A percentile compares a stretch with the other conserved stretches of the same genome.
Evolutionary conservation across 495 filamentous ascomycete species (phyloP).

Genomic region (Talaromyces trachyspermus): DNA sequence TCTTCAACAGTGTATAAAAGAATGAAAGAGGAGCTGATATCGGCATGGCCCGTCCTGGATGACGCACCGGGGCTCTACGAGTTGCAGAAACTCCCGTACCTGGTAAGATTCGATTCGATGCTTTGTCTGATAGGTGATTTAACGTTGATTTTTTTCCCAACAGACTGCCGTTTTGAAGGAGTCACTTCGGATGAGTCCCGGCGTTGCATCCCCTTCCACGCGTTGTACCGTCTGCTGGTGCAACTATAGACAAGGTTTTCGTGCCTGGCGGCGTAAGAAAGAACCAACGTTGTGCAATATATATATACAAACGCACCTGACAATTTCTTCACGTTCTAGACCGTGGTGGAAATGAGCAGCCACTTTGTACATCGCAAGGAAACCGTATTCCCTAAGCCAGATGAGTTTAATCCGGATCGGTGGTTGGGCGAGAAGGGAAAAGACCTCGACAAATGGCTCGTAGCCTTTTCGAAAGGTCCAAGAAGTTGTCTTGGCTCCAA

Average conservation of each 20-base stretch:
- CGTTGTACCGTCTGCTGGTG: constrained; percentile 22
- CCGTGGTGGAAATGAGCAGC: constrained; percentile 17
- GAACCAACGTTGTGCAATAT: too few species aligned
- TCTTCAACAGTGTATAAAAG: constrained; percentile 13
- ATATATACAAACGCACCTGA: too few species aligned
- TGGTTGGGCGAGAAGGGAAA: constrained; percentile 26
- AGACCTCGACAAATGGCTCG: constrained; percentile 15
- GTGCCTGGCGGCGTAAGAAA: constrained; percentile 14
- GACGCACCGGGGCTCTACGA: constrained; percentile 8
- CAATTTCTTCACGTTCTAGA: constrained; percentile 9
- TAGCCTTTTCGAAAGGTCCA: constrained; percentile 18
- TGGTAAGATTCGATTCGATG: constrained; percentile 21
- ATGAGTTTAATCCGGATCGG: constrained; percentile 35
- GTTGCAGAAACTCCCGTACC: constrained; percentile 28
- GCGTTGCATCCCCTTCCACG: constrained; percentile 32
- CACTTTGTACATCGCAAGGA: constrained; percentile 32
- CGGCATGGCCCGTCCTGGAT: constrained; percentile 10
- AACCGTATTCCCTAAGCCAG: constrained; percentile 29
- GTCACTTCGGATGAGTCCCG: constrained; percentile 44
- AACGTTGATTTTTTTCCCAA: neutral
- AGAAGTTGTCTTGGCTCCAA: constrained; percentile 18
- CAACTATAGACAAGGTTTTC: constrained; percentile 17
- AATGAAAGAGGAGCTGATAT: constrained; percentile 19
- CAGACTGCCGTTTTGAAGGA: constrained; percentile 49
- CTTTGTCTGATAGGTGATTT: too few species aligned